phyloP scores from a whole-genome alignment of 805 yeast species.

The Yamadazyma kitorensis region DNA sequence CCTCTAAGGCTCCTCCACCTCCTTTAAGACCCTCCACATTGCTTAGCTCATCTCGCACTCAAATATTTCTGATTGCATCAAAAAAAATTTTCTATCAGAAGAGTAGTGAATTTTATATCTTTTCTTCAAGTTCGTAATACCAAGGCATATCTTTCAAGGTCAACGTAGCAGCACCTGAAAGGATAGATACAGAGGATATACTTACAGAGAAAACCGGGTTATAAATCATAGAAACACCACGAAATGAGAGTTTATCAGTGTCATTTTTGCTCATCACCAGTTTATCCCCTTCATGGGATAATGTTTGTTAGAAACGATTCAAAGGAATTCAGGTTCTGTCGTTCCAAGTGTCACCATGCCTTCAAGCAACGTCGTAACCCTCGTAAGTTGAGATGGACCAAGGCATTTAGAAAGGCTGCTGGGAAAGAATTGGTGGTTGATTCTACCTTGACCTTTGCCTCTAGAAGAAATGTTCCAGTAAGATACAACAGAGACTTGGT shows the following conservation, averaged over 20 bases:
- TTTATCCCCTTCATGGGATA: conserved; percentile 80
- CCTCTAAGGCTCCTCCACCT: too few relatives aligned
- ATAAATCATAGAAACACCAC: too few relatives aligned
- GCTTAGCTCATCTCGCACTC: too few relatives aligned
- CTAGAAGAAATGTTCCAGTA: conserved; percentile 97
- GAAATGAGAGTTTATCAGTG: conserved; percentile 84
- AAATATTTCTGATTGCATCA: too few relatives aligned
- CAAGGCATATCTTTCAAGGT: too few relatives aligned
- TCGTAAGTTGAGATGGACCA: conserved; percentile 96
- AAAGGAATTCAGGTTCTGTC: conserved; percentile 94
- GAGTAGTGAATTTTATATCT: too few relatives aligned
- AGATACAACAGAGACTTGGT: conserved; percentile 96
- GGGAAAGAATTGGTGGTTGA: conserved; percentile 98
- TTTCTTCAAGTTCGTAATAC: too few relatives aligned
- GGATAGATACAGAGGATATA: too few relatives aligned
- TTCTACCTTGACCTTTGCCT: conserved; percentile 92
- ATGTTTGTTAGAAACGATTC: conserved; percentile 98
- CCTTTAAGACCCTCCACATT: too few relatives aligned
- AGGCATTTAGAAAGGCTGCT: conserved; percentile 98
- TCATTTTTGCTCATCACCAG: conserved; percentile 97
- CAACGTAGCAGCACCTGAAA: too few relatives aligned
- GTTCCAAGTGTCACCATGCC: conserved; percentile 96
- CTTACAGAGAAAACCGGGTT: too few relatives aligned
- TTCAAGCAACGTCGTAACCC: conserved; percentile 99
- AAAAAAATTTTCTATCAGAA: too few relatives aligned